Percentiles rank a stretch among this genome's conserved stretches.
Conservation (phyloP, 345 rosid genomes). For the Odontarrhena argentea region DNA sequence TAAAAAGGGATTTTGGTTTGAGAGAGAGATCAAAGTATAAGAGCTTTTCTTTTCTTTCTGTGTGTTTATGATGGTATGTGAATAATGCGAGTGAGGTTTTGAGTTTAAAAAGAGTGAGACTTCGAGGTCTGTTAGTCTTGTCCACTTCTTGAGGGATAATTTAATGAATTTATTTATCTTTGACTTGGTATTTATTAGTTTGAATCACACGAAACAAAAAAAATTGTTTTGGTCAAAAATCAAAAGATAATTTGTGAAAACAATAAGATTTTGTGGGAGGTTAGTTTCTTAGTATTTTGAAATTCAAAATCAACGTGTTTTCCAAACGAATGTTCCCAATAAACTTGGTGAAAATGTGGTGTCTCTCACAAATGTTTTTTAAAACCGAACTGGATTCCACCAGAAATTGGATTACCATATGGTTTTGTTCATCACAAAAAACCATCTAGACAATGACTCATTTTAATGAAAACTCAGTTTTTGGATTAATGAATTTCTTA, state of each 20-base stretch:
- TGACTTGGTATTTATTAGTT: constrained; percentile 31
- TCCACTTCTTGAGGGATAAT: constrained; percentile 40
- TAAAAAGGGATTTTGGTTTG: not conserved
- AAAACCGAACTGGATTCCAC: no score
- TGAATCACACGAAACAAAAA: not conserved
- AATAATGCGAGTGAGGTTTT: not conserved
- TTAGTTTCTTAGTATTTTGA: not conserved
- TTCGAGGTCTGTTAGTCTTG: constrained; percentile 26
- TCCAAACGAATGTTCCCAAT: not conserved
- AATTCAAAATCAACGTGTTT: constrained; percentile 6
- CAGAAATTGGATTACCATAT: no score
- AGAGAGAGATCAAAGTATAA: constrained; percentile 1
- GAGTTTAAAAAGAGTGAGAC: constrained; percentile 42
- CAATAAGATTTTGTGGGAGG: constrained; percentile 27
- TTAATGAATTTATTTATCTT: constrained; percentile 16
- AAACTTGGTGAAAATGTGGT: not conserved
- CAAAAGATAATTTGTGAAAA: constrained; percentile 17
- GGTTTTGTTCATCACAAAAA: no score
- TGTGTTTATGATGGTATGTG: not conserved
- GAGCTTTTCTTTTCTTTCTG: not conserved
- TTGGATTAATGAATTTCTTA: no score
- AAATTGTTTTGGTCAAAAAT: no score
- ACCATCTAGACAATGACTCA: no score
- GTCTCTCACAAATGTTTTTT: no score
- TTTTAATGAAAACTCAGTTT: no score